Conservation (phyloP, 176 grass and related monocot species). For the Triticum timopheevii region DNA sequence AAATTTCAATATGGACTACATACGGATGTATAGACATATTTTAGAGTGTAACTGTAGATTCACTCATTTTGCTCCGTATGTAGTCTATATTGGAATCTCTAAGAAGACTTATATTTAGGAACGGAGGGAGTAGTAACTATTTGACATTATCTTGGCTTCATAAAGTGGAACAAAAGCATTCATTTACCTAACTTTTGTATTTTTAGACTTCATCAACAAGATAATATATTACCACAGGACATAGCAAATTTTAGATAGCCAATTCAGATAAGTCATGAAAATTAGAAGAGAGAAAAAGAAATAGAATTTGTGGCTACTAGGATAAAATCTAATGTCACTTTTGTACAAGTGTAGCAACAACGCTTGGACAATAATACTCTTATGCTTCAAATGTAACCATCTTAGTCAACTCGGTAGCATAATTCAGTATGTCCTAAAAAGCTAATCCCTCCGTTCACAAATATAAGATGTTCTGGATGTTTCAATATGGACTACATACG, state of each 20-base stretch:
- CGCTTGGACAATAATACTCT: background rate
- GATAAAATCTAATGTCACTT: conserved; percentile 10
- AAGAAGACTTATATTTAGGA: too few relatives aligned
- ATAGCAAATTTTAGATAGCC: conserved; percentile 2
- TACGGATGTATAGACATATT: too few relatives aligned
- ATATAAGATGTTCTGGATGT: too few relatives aligned
- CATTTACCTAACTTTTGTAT: background rate
- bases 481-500: too few relatives aligned
- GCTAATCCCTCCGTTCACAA: too few relatives aligned
- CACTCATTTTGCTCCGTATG: too few relatives aligned
- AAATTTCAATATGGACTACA: too few relatives aligned
- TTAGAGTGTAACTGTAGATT: too few relatives aligned
- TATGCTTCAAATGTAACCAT: background rate
- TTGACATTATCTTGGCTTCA: background rate
- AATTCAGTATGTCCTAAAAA: background rate
- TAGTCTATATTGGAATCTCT: too few relatives aligned
- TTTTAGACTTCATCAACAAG: background rate
- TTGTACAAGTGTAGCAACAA: background rate
- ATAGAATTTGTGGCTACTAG: background rate
- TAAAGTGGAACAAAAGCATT: background rate
- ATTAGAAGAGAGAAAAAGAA: background rate
- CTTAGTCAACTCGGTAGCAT: background rate
- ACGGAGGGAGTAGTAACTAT: background rate
- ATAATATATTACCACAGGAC: conserved; percentile 8
- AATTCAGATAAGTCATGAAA: background rate